phyloP scores from a whole-genome alignment of 257 asterid genomes.

The Solanum habrochaites region DNA sequence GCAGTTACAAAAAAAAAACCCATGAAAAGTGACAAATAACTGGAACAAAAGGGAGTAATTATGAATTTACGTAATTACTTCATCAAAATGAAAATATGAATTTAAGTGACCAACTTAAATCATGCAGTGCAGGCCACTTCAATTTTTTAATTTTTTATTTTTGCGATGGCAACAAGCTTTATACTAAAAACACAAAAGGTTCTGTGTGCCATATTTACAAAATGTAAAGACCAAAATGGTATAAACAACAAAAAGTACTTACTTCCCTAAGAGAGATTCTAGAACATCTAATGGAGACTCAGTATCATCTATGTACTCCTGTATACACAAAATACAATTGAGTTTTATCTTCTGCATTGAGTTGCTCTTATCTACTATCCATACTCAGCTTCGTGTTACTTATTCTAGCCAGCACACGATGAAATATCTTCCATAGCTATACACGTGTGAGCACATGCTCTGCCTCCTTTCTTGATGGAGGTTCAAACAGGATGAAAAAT shows the following conservation, averaged over 20 bases:
- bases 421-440: not conserved
- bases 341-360: not conserved
- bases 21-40: not conserved
- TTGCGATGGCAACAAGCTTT: not conserved
- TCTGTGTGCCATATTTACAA: not conserved
- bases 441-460: not conserved
- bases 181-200: not conserved
- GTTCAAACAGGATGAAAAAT: not conserved
- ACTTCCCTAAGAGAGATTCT: not conserved
- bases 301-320: not conserved
- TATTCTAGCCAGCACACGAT: not conserved
- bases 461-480: not conserved
- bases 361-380: not conserved
- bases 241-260: not conserved
- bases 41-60: not conserved
- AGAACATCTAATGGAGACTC: not conserved
- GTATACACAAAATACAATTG: not conserved
- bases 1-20: not conserved
- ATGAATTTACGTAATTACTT: not conserved
- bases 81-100: not conserved
- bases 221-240: not conserved
- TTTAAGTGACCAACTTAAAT: not conserved
- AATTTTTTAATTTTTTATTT: not conserved
- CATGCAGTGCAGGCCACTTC: not conserved
- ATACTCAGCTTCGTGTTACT: not conserved